These are phyloP conservation scores for Barbatosphaeria neglecta DNA, from an alignment of 495 filamentous ascomycete species.

Conservation along the genomic window DNA sequence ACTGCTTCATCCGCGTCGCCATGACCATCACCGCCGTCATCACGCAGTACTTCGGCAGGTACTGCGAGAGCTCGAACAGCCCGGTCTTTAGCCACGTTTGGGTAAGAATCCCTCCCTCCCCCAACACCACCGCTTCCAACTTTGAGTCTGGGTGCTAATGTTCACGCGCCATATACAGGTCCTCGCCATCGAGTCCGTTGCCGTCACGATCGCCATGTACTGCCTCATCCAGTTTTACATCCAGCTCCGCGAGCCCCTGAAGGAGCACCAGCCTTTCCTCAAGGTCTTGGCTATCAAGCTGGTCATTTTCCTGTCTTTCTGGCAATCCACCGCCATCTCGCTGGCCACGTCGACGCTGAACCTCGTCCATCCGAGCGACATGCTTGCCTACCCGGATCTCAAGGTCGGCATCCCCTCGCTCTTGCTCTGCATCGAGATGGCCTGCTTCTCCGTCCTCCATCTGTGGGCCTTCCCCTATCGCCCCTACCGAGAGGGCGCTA, in stretches of 20 bases:
- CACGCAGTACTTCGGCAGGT: constrained; percentile 54
- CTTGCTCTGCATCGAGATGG: constrained; percentile 81
- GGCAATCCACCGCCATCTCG: constrained; percentile 68
- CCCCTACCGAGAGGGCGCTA: constrained; percentile 43
- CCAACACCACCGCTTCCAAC: background rate
- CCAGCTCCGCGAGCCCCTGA: constrained; percentile 57
- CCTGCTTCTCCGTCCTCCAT: constrained; percentile 67
- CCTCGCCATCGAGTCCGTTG: constrained; percentile 54
- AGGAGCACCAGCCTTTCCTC: constrained; percentile 61
- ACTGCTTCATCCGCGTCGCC: constrained; percentile 76
- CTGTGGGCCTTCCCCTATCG: constrained; percentile 74
- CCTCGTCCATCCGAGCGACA: constrained; percentile 47
- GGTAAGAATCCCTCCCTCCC: constrained; percentile 34
- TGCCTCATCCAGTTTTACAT: constrained; percentile 84
- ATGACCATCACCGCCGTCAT: constrained; percentile 72
- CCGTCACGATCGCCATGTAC: constrained; percentile 85
- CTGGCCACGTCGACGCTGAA: constrained; percentile 51
- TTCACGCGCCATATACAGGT: constrained; percentile 30
- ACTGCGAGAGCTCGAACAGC: constrained; percentile 68
- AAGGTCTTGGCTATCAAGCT: constrained; percentile 85
- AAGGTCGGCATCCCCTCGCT: constrained; percentile 72
- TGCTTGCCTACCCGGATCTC: constrained; percentile 59
- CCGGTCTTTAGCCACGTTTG: constrained; percentile 76
- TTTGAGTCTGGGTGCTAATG: background rate
- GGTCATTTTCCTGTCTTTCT: constrained; percentile 91